Evolutionary conservation across 2,329 filamentous ascomycete genomes (phyloP).

Genomic region (Penicillium janthinellum): DNA sequence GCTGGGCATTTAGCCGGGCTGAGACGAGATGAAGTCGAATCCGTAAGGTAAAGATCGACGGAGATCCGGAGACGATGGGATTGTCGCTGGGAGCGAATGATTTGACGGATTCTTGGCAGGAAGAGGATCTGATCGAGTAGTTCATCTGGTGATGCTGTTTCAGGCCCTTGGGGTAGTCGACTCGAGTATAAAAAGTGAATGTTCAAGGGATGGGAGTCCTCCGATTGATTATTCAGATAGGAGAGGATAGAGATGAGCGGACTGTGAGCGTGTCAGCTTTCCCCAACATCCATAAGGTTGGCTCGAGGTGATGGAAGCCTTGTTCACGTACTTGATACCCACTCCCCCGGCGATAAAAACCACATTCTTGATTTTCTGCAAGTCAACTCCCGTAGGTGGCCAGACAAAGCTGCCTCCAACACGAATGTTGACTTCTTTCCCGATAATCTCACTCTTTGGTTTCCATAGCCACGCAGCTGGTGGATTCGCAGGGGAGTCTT

Average conservation of each 20-base stretch:
- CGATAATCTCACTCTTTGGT: constrained; percentile 57
- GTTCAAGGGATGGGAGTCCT: constrained; percentile 44
- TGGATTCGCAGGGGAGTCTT: constrained; percentile 69
- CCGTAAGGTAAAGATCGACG: constrained; percentile 41
- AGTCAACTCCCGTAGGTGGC: constrained; percentile 58
- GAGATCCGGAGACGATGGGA: constrained; percentile 31
- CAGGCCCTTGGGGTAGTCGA: constrained; percentile 37
- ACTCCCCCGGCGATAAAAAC: constrained; percentile 81
- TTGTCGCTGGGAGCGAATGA: constrained; percentile 35
- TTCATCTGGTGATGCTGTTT: constrained; percentile 11
- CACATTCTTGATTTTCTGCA: constrained; percentile 55
- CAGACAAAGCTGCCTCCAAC: constrained; percentile 81
- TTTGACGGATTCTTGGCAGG: constrained; percentile 47
- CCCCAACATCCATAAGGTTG: neutral
- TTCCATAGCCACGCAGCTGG: constrained; percentile 77
- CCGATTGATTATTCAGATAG: constrained; percentile 52
- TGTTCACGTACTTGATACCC: constrained; percentile 67
- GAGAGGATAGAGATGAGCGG: constrained; percentile 75
- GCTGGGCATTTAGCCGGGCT: constrained; percentile 16
- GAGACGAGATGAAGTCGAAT: constrained; percentile 17
- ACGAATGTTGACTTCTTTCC: constrained; percentile 63
- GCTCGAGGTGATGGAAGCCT: neutral
- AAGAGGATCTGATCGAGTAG: constrained; percentile 48
- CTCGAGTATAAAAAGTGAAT: constrained; percentile 68
- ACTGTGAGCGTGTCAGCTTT: constrained; percentile 38